Percentiles rank a stretch among this genome's conserved stretches.
Evolutionary conservation across 2,329 filamentous ascomycete species (phyloP).

Genomic region (Diaporthe amygdali): DNA sequence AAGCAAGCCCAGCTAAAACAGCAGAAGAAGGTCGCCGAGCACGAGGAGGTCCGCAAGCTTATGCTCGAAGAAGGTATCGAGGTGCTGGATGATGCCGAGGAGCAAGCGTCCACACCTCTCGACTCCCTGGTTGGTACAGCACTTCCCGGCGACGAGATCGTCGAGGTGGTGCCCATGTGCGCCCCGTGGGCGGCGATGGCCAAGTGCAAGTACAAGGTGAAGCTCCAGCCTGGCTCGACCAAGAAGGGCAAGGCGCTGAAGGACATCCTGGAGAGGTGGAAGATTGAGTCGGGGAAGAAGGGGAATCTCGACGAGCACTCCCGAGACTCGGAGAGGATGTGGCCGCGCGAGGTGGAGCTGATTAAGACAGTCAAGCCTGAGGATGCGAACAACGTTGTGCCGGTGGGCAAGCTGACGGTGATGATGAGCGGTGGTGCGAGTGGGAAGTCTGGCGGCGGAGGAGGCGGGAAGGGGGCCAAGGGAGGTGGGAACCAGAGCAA

Average conservation of each 20-base stretch:
- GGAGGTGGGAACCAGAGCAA: conserved; percentile 37
- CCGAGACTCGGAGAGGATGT: conserved; percentile 75
- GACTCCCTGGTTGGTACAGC: conserved; percentile 81
- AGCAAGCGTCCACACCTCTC: conserved; percentile 59
- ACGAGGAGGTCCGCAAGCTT: conserved; percentile 71
- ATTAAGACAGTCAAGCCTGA: conserved; percentile 81
- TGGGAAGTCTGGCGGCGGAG: conserved; percentile 47
- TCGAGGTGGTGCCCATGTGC: conserved; percentile 69
- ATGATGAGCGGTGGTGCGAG: conserved; percentile 70
- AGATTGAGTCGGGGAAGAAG: conserved; percentile 64
- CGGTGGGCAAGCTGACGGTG: conserved; percentile 79
- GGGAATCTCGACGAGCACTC: conserved; percentile 65
- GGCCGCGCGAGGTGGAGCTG: conserved; percentile 85
- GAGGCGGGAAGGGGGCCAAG: conserved; percentile 42
- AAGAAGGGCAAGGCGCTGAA: conserved; percentile 97
- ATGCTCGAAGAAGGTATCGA: conserved; percentile 66
- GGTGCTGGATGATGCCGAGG: conserved; percentile 63
- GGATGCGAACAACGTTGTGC: conserved; percentile 81
- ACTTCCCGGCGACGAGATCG: conserved; percentile 80
- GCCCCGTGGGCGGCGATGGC: conserved; percentile 68
- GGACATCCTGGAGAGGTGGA: conserved; percentile 87
- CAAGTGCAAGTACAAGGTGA: conserved; percentile 90
- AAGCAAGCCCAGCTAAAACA: conserved; percentile 80
- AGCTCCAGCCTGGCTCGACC: conserved; percentile 84
- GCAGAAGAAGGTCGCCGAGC: conserved; percentile 75